These are phyloP conservation scores for Epicoccum sorghinum DNA, from an alignment of 2,329 filamentous ascomycete species.

Conservation along the genomic window DNA sequence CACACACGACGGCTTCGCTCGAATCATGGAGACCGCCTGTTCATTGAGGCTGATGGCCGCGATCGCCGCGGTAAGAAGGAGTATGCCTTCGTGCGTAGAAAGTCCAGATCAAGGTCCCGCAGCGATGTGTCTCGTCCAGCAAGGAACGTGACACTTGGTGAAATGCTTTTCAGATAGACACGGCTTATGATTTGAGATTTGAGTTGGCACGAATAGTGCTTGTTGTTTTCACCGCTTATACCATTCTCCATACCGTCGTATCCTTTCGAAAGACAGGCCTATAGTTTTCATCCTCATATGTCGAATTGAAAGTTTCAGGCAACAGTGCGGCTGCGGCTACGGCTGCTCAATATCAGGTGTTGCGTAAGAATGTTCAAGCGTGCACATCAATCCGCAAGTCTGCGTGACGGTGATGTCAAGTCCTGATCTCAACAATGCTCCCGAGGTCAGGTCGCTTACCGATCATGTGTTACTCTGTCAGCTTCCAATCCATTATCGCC, in stretches of 20 bases:
- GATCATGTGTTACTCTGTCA: slow-evolving; percentile 20
- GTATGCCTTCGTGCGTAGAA: slow-evolving; percentile 53
- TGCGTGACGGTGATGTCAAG: slow-evolving; percentile 6
- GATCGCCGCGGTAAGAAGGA: slow-evolving; percentile 48
- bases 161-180: slow-evolving; percentile 38
- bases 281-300: background rate
- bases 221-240: slow-evolving; percentile 9
- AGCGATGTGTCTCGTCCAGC: slow-evolving; percentile 39
- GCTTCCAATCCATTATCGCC: slow-evolving; percentile 3
- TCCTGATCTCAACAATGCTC: slow-evolving; percentile 14
- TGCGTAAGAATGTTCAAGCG: background rate
- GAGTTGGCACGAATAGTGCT: background rate
- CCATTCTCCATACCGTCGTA: slow-evolving; percentile 7
- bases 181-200: background rate
- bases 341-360: slow-evolving; percentile 5
- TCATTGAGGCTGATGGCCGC: slow-evolving; percentile 51
- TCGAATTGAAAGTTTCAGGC: background rate
- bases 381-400: background rate
- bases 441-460: slow-evolving; percentile 19
- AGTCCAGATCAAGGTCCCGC: slow-evolving; percentile 38
- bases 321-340: background rate
- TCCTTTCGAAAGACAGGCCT: background rate
- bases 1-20: slow-evolving; percentile 55
- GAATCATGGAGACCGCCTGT: slow-evolving; percentile 37
- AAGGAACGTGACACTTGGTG: slow-evolving; percentile 40